These are phyloP conservation scores for Keithomyces neogunnii DNA, from an alignment of 2,329 filamentous ascomycete species.

Conservation along the genomic window DNA sequence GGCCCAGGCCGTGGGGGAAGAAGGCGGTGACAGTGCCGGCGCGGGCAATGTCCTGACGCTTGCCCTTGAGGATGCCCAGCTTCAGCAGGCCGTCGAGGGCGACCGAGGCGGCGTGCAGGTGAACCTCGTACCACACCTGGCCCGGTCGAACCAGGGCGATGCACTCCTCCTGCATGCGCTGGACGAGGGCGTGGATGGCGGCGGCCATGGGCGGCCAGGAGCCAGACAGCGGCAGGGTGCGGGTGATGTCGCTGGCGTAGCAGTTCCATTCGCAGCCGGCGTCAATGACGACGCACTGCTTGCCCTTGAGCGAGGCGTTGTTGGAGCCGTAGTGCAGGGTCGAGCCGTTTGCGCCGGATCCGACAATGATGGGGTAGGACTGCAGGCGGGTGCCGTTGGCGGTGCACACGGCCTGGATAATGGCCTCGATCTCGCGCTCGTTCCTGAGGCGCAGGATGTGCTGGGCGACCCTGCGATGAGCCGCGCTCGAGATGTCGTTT, in stretches of 20 bases:
- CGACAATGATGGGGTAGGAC: slow-evolving; percentile 85
- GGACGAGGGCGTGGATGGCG: slow-evolving; percentile 68
- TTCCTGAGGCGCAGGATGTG: slow-evolving; percentile 56
- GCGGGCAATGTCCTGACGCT: slow-evolving; percentile 43
- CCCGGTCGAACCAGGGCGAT: slow-evolving; percentile 62
- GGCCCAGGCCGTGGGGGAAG: slow-evolving; percentile 57
- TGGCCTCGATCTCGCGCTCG: slow-evolving; percentile 76
- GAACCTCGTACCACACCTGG: slow-evolving; percentile 61
- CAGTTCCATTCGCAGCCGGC: slow-evolving; percentile 78
- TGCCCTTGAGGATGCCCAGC: slow-evolving; percentile 64
- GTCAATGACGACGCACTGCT: slow-evolving; percentile 74
- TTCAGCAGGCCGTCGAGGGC: slow-evolving; percentile 62
- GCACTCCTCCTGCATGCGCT: slow-evolving; percentile 71
- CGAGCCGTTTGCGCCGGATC: slow-evolving; percentile 71
- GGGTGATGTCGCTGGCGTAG: slow-evolving; percentile 86
- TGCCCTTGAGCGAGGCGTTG: slow-evolving; percentile 58
- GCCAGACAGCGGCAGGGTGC: slow-evolving; percentile 73
- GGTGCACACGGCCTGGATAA: slow-evolving; percentile 66
- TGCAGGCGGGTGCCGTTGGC: slow-evolving; percentile 65
- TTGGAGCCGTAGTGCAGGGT: slow-evolving; percentile 85
- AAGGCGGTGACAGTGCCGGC: slow-evolving; percentile 51
- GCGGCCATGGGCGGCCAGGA: slow-evolving; percentile 58
- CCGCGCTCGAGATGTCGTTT: slow-evolving; percentile 68
- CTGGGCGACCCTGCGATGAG: slow-evolving; percentile 65
- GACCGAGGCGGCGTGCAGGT: slow-evolving; percentile 63